These are phyloP conservation scores for Tieghemostelium lacteum DNA, from an alignment of 78 protist species.

Conservation along the genomic window DNA sequence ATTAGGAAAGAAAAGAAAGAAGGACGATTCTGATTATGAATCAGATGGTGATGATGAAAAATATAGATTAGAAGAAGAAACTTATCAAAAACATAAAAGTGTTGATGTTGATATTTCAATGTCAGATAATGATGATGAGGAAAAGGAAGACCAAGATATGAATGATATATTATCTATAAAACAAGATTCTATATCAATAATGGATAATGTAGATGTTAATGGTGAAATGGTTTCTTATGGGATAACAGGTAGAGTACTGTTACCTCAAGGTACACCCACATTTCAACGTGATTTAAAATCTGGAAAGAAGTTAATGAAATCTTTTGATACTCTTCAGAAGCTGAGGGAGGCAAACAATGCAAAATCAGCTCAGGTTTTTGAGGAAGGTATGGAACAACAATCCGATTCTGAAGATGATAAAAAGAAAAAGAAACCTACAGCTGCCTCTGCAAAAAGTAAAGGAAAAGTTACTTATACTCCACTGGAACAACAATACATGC, in stretches of 20 bases:
- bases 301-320: constrained; percentile 19
- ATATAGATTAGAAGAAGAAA: constrained; percentile 3
- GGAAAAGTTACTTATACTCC: constrained; percentile 60
- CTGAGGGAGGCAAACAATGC: background rate
- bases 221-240: no score
- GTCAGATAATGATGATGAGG: background rate
- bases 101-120: background rate
- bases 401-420: constrained; percentile 20
- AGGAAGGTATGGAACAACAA: constrained; percentile 1
- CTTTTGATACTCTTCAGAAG: background rate
- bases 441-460: background rate
- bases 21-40: constrained; percentile 47
- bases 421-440: constrained; percentile 1
- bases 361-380: background rate
- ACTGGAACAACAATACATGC: constrained; percentile 75
- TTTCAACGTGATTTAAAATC: constrained; percentile 19
- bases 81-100: background rate
- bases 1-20: constrained; percentile 30
- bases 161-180: background rate
- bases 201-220: constrained; percentile 4
- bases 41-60: background rate
- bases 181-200: background rate
- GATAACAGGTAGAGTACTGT: constrained; percentile 3
- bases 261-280: constrained; percentile 59
- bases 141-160: background rate